Percentiles rank a stretch among this genome's conserved stretches.
phyloP scores from a whole-genome alignment of 2,329 filamentous ascomycete species.

The Fulvia fulva region DNA sequence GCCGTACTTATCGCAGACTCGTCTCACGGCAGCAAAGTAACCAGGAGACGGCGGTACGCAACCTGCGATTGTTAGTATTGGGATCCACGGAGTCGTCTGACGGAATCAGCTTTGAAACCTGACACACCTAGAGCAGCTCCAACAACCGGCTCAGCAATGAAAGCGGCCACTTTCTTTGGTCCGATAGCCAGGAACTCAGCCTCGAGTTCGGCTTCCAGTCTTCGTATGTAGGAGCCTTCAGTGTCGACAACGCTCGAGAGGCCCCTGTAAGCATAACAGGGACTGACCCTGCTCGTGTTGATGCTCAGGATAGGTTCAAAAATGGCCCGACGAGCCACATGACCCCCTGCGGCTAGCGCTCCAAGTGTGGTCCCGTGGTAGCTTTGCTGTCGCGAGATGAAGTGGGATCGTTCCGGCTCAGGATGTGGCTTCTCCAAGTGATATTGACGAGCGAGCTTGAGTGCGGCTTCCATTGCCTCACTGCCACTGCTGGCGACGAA shows the following conservation, averaged over 20 bases:
- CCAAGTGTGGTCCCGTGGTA: conserved; percentile 71
- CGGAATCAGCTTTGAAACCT: not conserved
- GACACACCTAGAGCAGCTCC: conserved; percentile 61
- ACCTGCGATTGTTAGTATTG: not conserved
- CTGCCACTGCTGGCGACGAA: conserved; percentile 58
- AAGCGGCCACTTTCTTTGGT: conserved; percentile 63
- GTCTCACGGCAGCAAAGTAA: conserved; percentile 65
- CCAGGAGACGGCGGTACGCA: conserved; percentile 63
- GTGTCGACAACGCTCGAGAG: conserved; percentile 37
- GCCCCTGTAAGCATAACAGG: conserved; percentile 64
- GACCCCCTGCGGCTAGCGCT: conserved; percentile 61
- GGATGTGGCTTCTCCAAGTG: conserved; percentile 53
- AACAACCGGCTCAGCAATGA: conserved; percentile 69
- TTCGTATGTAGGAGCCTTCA: conserved; percentile 55
- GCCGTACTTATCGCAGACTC: conserved; percentile 66
- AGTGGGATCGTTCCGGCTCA: conserved; percentile 54
- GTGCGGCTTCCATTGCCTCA: conserved; percentile 64
- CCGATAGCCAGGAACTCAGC: conserved; percentile 62
- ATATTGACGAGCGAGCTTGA: conserved; percentile 66
- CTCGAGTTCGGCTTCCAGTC: conserved; percentile 63
- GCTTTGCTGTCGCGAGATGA: conserved; percentile 61
- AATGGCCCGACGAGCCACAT: conserved; percentile 55
- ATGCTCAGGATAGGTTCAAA: conserved; percentile 58
- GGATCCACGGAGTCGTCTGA: not conserved
- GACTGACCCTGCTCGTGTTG: conserved; percentile 56